Evolutionary conservation across 2,329 filamentous ascomycete genomes (phyloP).

Genomic region (Cladorrhinum sp.): DNA sequence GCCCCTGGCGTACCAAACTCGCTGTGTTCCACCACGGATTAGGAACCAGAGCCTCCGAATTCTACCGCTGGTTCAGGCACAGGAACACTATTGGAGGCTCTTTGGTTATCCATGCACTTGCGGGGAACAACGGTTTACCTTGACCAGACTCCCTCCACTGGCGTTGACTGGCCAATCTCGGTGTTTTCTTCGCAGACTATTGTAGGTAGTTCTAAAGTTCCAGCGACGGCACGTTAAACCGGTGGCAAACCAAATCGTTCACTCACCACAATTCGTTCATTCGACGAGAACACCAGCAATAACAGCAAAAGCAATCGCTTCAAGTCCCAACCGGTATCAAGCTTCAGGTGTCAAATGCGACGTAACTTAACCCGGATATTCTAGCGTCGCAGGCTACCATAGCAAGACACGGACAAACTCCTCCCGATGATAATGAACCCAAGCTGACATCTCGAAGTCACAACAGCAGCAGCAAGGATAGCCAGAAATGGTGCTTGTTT

Average conservation of each 20-base stretch:
- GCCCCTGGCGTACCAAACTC: constrained; percentile 2
- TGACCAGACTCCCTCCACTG: not conserved
- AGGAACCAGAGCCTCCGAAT: constrained; percentile 11
- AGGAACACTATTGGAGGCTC: not conserved
- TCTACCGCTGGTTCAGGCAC: constrained; percentile 4
- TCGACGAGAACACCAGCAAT: too few species aligned
- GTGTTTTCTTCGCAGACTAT: not conserved
- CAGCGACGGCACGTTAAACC: not conserved
- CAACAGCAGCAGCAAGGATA: not conserved
- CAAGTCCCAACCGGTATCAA: not conserved
- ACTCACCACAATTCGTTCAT: too few species aligned
- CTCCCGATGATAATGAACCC: constrained; percentile 13
- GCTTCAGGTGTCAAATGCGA: constrained; percentile 8
- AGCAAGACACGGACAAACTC: constrained; percentile 21
- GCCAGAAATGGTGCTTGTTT: not conserved
- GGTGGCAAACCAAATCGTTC: not conserved
- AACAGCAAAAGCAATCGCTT: not conserved
- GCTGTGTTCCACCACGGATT: not conserved
- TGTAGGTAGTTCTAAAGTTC: not conserved
- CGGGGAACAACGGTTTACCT: not conserved
- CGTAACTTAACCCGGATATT: constrained; percentile 8
- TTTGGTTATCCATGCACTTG: not conserved
- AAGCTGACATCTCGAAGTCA: constrained; percentile 8
- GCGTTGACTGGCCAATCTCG: not conserved
- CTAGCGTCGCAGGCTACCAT: constrained; percentile 10